phyloP scores from a whole-genome alignment of 257 asterid species.

The Ophiorrhiza pumila region DNA sequence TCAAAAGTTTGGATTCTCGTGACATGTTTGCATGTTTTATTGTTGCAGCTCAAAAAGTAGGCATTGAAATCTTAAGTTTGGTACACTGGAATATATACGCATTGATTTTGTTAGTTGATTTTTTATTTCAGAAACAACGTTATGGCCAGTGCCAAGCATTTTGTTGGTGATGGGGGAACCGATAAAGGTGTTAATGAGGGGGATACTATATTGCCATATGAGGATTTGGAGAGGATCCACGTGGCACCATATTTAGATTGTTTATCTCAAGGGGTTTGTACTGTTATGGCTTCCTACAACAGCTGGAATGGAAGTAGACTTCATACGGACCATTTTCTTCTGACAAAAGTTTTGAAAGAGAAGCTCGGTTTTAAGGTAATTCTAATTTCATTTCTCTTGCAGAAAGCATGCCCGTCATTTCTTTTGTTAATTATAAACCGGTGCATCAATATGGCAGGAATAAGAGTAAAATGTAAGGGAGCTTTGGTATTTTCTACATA shows the following conservation, averaged over 20 bases:
- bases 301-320: conserved; percentile 77
- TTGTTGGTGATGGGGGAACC: conserved; percentile 91
- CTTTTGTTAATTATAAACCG: neutral
- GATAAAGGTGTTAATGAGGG: conserved; percentile 74
- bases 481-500: neutral
- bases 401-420: neutral
- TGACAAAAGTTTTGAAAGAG: conserved; percentile 71
- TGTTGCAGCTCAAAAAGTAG: neutral
- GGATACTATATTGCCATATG: conserved; percentile 55
- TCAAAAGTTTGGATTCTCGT: neutral
- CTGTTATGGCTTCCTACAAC: conserved; percentile 84
- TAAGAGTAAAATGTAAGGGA: neutral
- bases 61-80: conserved; percentile 14
- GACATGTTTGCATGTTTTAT: neutral
- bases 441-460: neutral
- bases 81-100: conserved; percentile 15
- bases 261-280: conserved; percentile 74
- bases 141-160: conserved; percentile 90
- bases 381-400: conserved; percentile 2
- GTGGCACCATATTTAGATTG: conserved; percentile 76
- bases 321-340: conserved; percentile 54
- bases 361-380: conserved; percentile 85
- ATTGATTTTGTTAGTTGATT: conserved; percentile 26
- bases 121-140: conserved; percentile 60
- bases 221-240: conserved; percentile 72